Evolutionary conservation across 495 filamentous ascomycete genomes (phyloP).

Genomic region (Penicillium dipodomyicola): DNA sequence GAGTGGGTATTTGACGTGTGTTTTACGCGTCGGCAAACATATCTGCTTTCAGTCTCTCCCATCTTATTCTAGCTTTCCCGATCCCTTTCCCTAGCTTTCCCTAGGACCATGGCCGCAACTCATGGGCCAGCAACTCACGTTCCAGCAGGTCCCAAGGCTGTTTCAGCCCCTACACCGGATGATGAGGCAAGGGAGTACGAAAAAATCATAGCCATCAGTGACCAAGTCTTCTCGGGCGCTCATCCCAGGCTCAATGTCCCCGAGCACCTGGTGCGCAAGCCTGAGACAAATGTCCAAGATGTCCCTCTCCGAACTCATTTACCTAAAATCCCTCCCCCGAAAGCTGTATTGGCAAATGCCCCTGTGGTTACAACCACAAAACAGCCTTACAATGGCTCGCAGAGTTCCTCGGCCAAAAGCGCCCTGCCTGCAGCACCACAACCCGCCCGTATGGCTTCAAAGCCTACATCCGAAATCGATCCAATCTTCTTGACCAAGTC

Average conservation of each 20-base stretch:
- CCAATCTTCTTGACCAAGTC: constrained; percentile 83
- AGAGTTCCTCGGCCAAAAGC: constrained; percentile 33
- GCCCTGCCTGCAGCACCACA: constrained; percentile 28
- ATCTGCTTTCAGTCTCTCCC: not conserved
- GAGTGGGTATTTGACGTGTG: not conserved
- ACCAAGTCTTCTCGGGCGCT: constrained; percentile 70
- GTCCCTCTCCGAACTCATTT: constrained; percentile 22
- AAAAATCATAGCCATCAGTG: constrained; percentile 71
- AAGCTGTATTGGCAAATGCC: constrained; percentile 28
- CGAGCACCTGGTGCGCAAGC: constrained; percentile 55
- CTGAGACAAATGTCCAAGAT: constrained; percentile 33
- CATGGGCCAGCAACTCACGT: constrained; percentile 35
- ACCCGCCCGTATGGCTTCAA: constrained; percentile 40
- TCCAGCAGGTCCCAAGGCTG: constrained; percentile 33
- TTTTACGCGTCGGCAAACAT: not conserved
- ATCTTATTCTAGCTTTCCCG: constrained; percentile 3
- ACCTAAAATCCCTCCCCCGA: constrained; percentile 27
- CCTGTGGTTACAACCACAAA: constrained; percentile 29
- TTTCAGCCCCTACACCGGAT: constrained; percentile 28
- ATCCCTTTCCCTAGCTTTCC: constrained; percentile 16
- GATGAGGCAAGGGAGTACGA: constrained; percentile 58
- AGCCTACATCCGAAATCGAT: constrained; percentile 57
- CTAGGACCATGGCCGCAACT: constrained; percentile 40
- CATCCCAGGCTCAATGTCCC: constrained; percentile 74
- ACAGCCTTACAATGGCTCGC: constrained; percentile 26